Base-by-base conservation (phyloP, 352 stramenopile genomes). In the Globisporangium polare region DNA sequence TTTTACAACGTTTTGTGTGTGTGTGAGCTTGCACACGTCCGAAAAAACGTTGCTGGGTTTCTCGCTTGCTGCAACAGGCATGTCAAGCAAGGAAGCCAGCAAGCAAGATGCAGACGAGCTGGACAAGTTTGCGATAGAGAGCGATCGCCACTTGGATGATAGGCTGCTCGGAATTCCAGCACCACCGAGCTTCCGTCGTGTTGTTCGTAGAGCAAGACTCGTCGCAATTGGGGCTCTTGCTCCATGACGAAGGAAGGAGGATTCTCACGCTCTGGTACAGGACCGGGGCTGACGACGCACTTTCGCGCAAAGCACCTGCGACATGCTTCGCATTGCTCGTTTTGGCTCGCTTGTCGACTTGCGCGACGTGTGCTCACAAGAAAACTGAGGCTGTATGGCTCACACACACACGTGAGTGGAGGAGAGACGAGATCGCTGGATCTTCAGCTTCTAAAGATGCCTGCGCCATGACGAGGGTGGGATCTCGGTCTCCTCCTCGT, bases 351-450 rank as follows among this genome's bases (percentile, higher is more conserved):
- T 43, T 43, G 37, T 57, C n/a, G 51, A 29, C 26, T 57, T 41
- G 29, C 9, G 43, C 22, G n/a, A 27, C n/a, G n/a, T 56, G 31
- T 29, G 17, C 22, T 58, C 20, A 15, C 22, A 31, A 31, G 20
- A 29, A 31, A 13, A 27, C 33, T n/a, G 33, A 31, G 31, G 33
- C 46, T 58, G 31, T 22, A 41, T 29, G 15, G 29, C 29, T 33
- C 18, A 26, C 26, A 10, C 37, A 57, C 18, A 26, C 26, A 10
- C 37, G 46, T 43, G 31, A 57, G 31, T 57, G 51, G 51, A 57
- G 51, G 51, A 57, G 51, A 57, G 51, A 29, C n/a, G 51, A 57
- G n/a, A 57, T 43, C 51, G 15, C 17, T 27, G 20, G 31, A 33
- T 58, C 17, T 20, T 33, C 35, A 46, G 27, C 15, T n/a, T 58